Base-by-base conservation (phyloP, 805 yeast species). In the Candida alai region DNA sequence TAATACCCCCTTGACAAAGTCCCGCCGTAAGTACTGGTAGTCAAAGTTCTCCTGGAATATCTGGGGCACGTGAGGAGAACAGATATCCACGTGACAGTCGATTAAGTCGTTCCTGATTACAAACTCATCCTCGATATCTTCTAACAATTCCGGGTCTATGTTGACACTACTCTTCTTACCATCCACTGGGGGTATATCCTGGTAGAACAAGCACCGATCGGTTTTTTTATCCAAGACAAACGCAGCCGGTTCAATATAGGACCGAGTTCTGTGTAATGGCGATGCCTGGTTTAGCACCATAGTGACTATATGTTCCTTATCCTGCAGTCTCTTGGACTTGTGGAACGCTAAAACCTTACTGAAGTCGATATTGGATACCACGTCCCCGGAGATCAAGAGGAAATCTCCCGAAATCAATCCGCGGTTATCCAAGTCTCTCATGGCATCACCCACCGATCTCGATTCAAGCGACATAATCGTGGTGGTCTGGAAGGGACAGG, bases 31-130 rank as follows among this genome's bases (percentile, higher is more conserved):
- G 34, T 76, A 67, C 58, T 90, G 96, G 57, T 89, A 93, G 62
- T 93, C 98, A 50, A 93, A 93, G 58, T 93, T 90, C 52, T 93
- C 98, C 49, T 87, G 95, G 64, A 90, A 93, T 41, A 90, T 81
- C 11, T 94, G 93, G 1, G 97, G 97, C 8, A 93, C 96, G 45
- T 81, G 87, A 2, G 95, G 87, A 5, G 97, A 73, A 60, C 98
- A 93, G 41, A 93, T 87, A 61, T 93, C 98, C 36, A 93, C 88
- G 55, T 84, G 93, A 57, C 98, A 93, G 64, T 93, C 98, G 39
- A 93, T 89, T 43, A 93, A 73, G 58, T 93, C 97, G 57, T 93
- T 93, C 53, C 96, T 76, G 38, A 93, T 69, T 7, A 75, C 74
- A 45, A 93, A 79, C 41, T 85, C 94, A 44, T 62, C 66, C 28